Base-by-base conservation (phyloP, 257 asterid species). In the Lycium ferocissimum region DNA sequence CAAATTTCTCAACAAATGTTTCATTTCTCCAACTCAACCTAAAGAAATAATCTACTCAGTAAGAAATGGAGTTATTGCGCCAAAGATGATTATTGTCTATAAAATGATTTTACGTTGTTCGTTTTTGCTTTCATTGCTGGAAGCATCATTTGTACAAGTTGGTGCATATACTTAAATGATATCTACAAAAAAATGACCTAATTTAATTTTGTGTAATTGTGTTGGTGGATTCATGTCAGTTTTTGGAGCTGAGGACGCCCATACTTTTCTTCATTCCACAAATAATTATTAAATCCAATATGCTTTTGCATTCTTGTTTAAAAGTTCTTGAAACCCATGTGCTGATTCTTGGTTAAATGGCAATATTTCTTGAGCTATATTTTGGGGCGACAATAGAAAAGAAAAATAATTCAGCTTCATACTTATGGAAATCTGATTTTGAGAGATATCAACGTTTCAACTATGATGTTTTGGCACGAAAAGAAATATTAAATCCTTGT, bases 351-450 rank as follows among this genome's bases (percentile, higher is more conserved):
- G 13, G 35, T 76, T 22, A 14, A 22, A 12, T 26, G 33, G 33
- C 33, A 26, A 26, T 26, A 26, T 26, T 26, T 26, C 33, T 26
- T 26, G 33, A 26, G 33, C 33, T 26, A 26, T 26, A 26, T 26
- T 26, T 62, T 11, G 2, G 2, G 6, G 7, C 3, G 15, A 22
- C 37, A 62, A 8, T 62, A 59, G 7, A 59, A 11, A n/a, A 26
- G 26, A 59, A 59, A 59, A 73, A 26, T 26, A 26, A 26, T 26
- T 26, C 33, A 26, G 33, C 33, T 26, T 26, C 33, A 26, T 20
- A 57, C 7, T 85, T 85, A 80, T 82, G 83, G 87, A 9, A 85
- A 85, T 71, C 33, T 79, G 82, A 88, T 76, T 66, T 35, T 79
- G 88, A 87, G 81, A 66, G 75, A n/a, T 56, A 4, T 56, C 61